Evolutionary conservation across 2,329 filamentous ascomycete genomes (phyloP).

Genomic region (Lasiodiplodia sp.): DNA sequence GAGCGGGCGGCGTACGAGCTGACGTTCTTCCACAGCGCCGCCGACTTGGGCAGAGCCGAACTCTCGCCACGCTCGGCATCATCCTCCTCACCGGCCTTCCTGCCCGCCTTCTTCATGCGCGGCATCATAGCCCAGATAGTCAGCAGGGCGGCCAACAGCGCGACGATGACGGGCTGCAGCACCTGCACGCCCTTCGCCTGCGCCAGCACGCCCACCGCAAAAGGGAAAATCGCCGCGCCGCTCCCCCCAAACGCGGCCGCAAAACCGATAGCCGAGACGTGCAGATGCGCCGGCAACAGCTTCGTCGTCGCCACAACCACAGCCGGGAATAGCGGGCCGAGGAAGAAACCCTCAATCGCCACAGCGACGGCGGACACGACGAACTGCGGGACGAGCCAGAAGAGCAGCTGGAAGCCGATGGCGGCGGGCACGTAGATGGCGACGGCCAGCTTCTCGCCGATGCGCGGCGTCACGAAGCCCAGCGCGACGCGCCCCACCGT

Average conservation of each 20-base stretch:
- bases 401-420: conserved; percentile 33
- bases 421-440: conserved; percentile 26
- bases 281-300: conserved; percentile 33
- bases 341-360: conserved; percentile 33
- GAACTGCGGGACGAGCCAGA: conserved; percentile 35
- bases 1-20: conserved; percentile 4
- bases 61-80: background rate
- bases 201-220: conserved; percentile 34
- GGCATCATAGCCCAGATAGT: conserved; percentile 57
- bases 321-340: conserved; percentile 35
- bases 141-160: conserved; percentile 56
- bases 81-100: background rate
- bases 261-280: conserved; percentile 34
- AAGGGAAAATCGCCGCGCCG: conserved; percentile 42
- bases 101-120: conserved; percentile 8
- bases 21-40: background rate
- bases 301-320: conserved; percentile 33
- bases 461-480: conserved; percentile 32
- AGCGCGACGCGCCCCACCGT: conserved; percentile 32
- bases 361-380: conserved; percentile 32
- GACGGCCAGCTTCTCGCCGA: conserved; percentile 34
- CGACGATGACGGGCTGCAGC: conserved; percentile 64
- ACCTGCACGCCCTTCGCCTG: conserved; percentile 63
- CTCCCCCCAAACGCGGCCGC: conserved; percentile 33
- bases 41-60: background rate